Percentiles rank a stretch among this genome's conserved stretches.
Conservation (phyloP, 164 flowering plant genomes). For the Stephania japonica region DNA sequence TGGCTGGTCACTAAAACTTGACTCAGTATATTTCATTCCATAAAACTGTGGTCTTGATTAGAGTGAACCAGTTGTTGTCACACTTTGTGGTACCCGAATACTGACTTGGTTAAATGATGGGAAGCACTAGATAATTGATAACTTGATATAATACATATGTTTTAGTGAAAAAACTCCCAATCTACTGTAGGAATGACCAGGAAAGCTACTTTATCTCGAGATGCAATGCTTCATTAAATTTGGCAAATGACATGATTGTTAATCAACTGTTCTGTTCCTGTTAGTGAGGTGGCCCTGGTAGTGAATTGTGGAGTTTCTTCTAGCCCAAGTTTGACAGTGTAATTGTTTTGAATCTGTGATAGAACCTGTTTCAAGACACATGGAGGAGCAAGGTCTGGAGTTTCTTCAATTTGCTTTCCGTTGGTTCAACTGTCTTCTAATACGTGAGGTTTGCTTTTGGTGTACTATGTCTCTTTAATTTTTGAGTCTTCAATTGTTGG, state of each 20-base stretch:
- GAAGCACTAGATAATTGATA: no score
- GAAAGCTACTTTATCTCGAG: not conserved
- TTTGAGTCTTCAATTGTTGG: no score
- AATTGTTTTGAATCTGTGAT: conserved; percentile 8
- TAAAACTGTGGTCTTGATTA: no score
- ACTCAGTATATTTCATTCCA: no score
- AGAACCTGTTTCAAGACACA: conserved; percentile 97
- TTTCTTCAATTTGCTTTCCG: conserved; percentile 99
- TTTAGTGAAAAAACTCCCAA: no score
- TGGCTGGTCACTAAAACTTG: no score
- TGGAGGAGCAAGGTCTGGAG: conserved; percentile 94
- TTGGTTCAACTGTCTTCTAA: conserved; percentile 97
- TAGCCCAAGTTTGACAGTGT: conserved; percentile 1
- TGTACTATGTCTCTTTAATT: no score
- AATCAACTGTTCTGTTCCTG: not conserved
- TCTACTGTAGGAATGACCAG: no score
- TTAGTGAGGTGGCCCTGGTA: not conserved
- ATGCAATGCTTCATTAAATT: not conserved
- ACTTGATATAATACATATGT: no score
- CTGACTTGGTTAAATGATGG: no score
- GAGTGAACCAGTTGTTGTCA: no score
- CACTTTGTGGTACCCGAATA: no score
- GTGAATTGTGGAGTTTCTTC: not conserved
- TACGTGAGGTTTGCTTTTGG: conserved; percentile 73
- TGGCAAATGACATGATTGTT: not conserved